phyloP scores from a whole-genome alignment of 305 asterid genomes.

The Fraxinus paxiana region DNA sequence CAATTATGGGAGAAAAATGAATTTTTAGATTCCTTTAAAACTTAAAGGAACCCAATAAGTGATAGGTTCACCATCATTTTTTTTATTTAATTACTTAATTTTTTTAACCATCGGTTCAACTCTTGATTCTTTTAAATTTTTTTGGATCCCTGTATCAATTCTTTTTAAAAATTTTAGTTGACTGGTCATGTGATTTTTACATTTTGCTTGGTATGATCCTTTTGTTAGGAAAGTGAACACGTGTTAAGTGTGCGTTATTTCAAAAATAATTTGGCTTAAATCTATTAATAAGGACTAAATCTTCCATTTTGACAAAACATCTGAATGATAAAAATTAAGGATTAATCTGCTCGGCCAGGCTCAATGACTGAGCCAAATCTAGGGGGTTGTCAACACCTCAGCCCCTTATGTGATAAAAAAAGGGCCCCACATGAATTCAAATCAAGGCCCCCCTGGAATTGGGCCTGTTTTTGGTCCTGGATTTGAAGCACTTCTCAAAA shows the following conservation, averaged over 20 bases:
- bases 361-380: too few relatives aligned
- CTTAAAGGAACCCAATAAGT: neutral
- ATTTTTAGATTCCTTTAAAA: neutral
- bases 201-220: neutral
- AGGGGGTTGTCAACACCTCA: too few relatives aligned
- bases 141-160: neutral
- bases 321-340: neutral
- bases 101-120: neutral
- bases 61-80: neutral
- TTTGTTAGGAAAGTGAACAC: neutral
- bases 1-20: neutral
- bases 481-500: neutral
- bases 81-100: neutral
- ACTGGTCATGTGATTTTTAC: neutral
- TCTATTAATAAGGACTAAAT: neutral
- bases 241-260: neutral
- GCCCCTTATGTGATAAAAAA: too few relatives aligned
- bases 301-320: neutral
- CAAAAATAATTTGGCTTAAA: neutral
- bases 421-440: too few relatives aligned
- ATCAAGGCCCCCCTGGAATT: too few relatives aligned
- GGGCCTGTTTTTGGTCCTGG: too few relatives aligned
- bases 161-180: neutral
- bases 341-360: too few relatives aligned
- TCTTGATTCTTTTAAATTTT: neutral